Conservation (phyloP, 257 asterid species). For the Ocimum tenuiflorum region DNA sequence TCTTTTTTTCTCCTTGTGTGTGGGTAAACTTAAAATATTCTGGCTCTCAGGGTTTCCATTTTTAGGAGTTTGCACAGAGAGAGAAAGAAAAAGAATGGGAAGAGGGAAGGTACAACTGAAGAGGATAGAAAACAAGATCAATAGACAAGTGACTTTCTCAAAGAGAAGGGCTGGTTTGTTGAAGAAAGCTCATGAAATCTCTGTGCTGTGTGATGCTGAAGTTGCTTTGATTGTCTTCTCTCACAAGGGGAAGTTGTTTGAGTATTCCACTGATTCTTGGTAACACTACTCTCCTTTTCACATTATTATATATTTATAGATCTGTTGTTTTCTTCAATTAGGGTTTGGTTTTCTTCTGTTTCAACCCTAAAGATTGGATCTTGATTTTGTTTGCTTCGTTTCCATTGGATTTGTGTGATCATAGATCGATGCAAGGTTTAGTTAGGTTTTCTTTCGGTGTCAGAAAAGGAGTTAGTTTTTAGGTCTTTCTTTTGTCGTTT, state of each 20-base stretch:
- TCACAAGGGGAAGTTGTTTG: constrained; percentile 64
- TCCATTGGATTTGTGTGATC: no score
- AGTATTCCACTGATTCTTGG: constrained; percentile 74
- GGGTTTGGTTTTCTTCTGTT: no score
- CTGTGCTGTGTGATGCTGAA: constrained; percentile 78
- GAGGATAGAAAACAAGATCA: constrained; percentile 74
- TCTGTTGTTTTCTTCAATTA: constrained; percentile 3
- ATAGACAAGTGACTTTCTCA: constrained; percentile 76
- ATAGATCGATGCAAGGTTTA: no score
- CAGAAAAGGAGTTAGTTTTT: no score
- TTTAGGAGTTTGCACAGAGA: constrained; percentile 27
- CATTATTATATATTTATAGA: not conserved
- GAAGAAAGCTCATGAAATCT: constrained; percentile 84
- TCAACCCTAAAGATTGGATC: no score
- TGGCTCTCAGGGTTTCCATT: constrained; percentile 40
- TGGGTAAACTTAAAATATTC: not conserved
- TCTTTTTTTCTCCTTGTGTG: no score
- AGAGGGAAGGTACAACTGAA: constrained; percentile 75
- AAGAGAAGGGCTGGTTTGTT: constrained; percentile 67
- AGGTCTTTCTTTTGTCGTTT: no score
- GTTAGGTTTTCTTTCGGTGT: no score
- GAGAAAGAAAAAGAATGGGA: constrained; percentile 40
- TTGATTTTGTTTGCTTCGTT: no score
- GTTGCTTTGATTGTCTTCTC: constrained; percentile 72
- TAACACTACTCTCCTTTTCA: not conserved